Evolutionary conservation across 2,329 filamentous ascomycete species (phyloP).

Genomic region (Ascosphaera apis): DNA sequence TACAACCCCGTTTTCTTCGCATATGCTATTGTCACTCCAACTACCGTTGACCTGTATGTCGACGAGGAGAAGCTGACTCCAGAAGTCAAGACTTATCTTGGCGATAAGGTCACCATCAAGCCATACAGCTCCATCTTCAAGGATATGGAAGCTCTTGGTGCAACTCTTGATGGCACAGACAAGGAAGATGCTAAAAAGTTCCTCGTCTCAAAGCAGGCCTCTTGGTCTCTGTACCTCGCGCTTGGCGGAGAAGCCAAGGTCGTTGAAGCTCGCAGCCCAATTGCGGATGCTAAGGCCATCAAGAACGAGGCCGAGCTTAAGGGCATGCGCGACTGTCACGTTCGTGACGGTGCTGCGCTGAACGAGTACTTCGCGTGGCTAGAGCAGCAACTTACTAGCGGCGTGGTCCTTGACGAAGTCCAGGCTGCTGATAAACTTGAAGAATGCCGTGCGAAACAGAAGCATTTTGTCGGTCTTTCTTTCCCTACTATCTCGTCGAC

Average conservation of each 20-base stretch:
- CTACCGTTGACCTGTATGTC: slow-evolving; percentile 56
- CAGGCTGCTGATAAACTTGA: slow-evolving; percentile 82
- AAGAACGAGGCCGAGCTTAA: slow-evolving; percentile 79
- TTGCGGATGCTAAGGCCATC: slow-evolving; percentile 77
- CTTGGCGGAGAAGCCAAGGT: slow-evolving; percentile 69
- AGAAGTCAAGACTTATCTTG: slow-evolving; percentile 46
- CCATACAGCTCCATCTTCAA: slow-evolving; percentile 65
- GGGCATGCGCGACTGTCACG: slow-evolving; percentile 84
- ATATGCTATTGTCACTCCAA: slow-evolving; percentile 69
- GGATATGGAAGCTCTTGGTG: slow-evolving; percentile 45
- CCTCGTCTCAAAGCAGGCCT: slow-evolving; percentile 66
- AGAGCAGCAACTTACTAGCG: slow-evolving; percentile 59
- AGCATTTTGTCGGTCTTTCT: slow-evolving; percentile 70
- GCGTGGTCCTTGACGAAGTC: slow-evolving; percentile 60
- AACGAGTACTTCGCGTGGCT: slow-evolving; percentile 93
- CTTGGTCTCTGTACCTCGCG: slow-evolving; percentile 74
- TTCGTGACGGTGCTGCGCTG: slow-evolving; percentile 76
- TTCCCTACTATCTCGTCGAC: slow-evolving; percentile 95
- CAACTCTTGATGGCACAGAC: slow-evolving; percentile 13
- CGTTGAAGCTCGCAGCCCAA: slow-evolving; percentile 66
- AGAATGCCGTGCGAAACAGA: slow-evolving; percentile 30
- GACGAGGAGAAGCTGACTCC: slow-evolving; percentile 54
- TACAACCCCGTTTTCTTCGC: slow-evolving; percentile 99
- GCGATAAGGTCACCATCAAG: slow-evolving; percentile 45
- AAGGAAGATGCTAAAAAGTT: slow-evolving; percentile 37